phyloP scores from a whole-genome alignment of 2,329 filamentous ascomycete genomes.

The Aureobasidium sp. region DNA sequence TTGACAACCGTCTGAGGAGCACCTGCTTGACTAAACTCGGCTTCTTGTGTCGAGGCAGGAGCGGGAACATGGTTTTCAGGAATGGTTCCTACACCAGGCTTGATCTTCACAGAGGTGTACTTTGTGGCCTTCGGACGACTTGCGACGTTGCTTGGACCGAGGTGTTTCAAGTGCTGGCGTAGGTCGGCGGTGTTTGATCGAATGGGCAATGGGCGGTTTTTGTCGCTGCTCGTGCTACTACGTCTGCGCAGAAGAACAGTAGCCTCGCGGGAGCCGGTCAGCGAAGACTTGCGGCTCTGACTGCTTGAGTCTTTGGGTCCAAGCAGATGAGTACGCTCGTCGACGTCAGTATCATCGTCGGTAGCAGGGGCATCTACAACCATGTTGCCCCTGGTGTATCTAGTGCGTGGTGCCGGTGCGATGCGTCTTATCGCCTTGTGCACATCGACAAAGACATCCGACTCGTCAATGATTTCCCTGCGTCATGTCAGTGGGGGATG shows the following conservation, averaged over 20 bases:
- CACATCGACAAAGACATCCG: conserved; percentile 94
- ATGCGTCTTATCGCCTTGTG: conserved; percentile 94
- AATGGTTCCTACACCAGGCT: conserved; percentile 43
- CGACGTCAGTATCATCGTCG: conserved; percentile 18
- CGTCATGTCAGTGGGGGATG: not conserved
- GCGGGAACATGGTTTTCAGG: conserved; percentile 26
- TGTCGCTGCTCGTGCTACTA: conserved; percentile 32
- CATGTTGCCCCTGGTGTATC: conserved; percentile 20
- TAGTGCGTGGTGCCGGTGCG: conserved; percentile 68
- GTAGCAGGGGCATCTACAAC: conserved; percentile 17
- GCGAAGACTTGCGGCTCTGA: conserved; percentile 1
- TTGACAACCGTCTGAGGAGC: conserved; percentile 1
- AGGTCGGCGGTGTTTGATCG: conserved; percentile 46
- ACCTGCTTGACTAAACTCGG: not conserved
- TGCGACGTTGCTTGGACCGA: conserved; percentile 56
- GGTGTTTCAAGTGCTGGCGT: conserved; percentile 51
- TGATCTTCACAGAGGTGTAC: conserved; percentile 57
- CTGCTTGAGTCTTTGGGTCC: not conserved
- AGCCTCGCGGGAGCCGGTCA: conserved; percentile 19
- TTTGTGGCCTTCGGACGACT: conserved; percentile 52
- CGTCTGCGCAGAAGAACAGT: conserved; percentile 38
- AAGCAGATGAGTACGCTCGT: conserved; percentile 11
- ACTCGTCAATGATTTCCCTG: conserved; percentile 97
- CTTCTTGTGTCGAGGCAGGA: not conserved
- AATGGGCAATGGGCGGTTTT: conserved; percentile 27